Conservation (phyloP, 352 stramenopile species). For the Globisporangium recalcitrans region DNA sequence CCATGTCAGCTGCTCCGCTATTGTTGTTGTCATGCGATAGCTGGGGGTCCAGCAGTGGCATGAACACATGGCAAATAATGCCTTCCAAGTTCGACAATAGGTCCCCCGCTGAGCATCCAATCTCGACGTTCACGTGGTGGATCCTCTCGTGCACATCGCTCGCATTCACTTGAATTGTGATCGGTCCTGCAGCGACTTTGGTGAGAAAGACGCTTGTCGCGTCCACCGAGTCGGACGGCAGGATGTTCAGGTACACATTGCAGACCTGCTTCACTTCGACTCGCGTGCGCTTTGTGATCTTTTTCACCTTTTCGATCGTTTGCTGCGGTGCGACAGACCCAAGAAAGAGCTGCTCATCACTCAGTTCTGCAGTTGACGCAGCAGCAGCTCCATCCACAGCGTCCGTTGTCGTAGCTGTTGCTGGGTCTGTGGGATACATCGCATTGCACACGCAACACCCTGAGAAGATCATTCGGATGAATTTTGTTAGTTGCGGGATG, state of each 20-base stretch:
- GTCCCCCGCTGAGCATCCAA: conserved; percentile 86
- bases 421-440: background rate
- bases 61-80: conserved; percentile 87
- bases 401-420: background rate
- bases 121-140: conserved; percentile 70
- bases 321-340: conserved; percentile 29
- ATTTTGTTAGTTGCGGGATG: no score
- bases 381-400: background rate
- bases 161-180: conserved; percentile 31
- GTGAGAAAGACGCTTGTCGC: conserved; percentile 73
- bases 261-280: conserved; percentile 52
- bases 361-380: conserved; percentile 23
- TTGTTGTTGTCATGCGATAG: conserved; percentile 29
- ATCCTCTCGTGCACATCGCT: conserved; percentile 40
- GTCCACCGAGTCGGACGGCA: conserved; percentile 58
- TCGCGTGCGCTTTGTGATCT: conserved; percentile 41
- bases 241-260: conserved; percentile 60
- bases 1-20: conserved; percentile 4
- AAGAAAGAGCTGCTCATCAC: conserved; percentile 71
- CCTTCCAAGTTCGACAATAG: conserved; percentile 80
- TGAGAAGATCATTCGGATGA: background rate
- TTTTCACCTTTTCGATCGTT: conserved; percentile 35
- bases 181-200: conserved; percentile 52
- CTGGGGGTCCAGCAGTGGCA: conserved; percentile 78
- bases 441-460: background rate